phyloP scores from a whole-genome alignment of 306 rosid species.

The Cicer arietinum region DNA sequence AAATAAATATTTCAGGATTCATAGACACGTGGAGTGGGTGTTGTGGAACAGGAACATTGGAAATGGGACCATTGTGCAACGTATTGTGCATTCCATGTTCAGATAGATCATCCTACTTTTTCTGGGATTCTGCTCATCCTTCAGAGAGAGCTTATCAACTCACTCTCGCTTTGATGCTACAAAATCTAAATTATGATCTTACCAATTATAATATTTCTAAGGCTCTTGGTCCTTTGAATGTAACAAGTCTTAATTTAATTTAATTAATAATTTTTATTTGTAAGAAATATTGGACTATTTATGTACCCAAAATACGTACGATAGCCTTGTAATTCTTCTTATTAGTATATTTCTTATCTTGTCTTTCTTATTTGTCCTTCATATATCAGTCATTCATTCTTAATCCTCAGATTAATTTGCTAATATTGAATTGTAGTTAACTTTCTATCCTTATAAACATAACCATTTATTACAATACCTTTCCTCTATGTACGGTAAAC shows the following conservation, averaged over 20 bases:
- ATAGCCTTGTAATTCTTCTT: too few species aligned
- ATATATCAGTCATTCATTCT: too few species aligned
- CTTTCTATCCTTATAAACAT: too few species aligned
- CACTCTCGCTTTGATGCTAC: conserved; percentile 17
- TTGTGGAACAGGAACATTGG: conserved; percentile 48
- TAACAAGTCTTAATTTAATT: not conserved
- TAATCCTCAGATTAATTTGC: too few species aligned
- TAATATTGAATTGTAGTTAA: too few species aligned
- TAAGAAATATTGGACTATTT: too few species aligned
- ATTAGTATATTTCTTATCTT: too few species aligned
- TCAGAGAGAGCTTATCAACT: conserved; percentile 44
- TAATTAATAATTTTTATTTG: too few species aligned
- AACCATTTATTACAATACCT: too few species aligned
- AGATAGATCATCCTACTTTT: conserved; percentile 17
- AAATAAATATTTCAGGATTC: conserved; percentile 49
- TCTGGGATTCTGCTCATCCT: conserved; percentile 61
- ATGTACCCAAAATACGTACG: too few species aligned
- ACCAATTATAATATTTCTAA: not conserved
- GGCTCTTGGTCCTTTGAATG: conserved; percentile 9
- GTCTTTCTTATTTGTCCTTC: too few species aligned
- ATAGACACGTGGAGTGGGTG: conserved; percentile 23
- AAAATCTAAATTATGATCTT: not conserved
- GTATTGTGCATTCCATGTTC: not conserved
- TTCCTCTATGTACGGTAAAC: too few species aligned
- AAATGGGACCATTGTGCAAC: conserved; percentile 32